Evolutionary conservation across 257 asterid genomes (phyloP), one percentile per base, ranked within the genome.

Genomic region (Capsicum pubescens): DNA sequence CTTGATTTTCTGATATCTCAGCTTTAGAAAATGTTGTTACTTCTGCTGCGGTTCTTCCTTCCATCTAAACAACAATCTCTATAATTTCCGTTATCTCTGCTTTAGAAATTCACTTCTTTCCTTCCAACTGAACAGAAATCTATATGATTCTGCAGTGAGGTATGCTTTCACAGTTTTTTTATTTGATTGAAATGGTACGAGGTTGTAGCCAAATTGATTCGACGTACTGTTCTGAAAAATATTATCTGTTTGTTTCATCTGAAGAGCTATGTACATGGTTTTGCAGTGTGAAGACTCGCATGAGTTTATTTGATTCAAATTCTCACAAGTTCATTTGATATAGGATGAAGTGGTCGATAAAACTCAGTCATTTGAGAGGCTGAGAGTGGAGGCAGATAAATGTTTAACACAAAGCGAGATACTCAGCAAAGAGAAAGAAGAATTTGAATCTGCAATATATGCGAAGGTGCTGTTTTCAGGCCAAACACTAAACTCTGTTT

Each of bases 281-380:
- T 11, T 68, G 54, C 77, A 3, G 77, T 68, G 21, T 68, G 77
- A 77, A 77, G 54, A 15, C 9, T 55, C 54, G 8, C 79, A 42
- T 11, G 0, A 39, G 13, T 14, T 86, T 81, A 16, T 77, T 66
- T 86, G 84, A 68, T 81, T 8, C 88, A 69, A 85, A 85, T 82
- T 66, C 58, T 72, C 9, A 48, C 7, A 7, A 48, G 44, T n/a
- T 86, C 80, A n/a, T 79, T 64, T 84, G 84, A 61, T 82, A 8
- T 88, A 96, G 99, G 99, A 94, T 71, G 99, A 94, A 84, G 97
- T 96, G 84, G 93, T 94, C 64, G 86, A 89, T 90, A 93, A 92
- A 87, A 86, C 95, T 21, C 90, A 92, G 87, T 87, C 97, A 6
- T 88, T 87, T 50, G 93, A 92, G 68, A 91, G 89, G 87, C 88